Percentiles rank a stretch among this genome's conserved stretches.
Evolutionary conservation across 257 asterid genomes (phyloP).

Genomic region (Perilla frutescens): DNA sequence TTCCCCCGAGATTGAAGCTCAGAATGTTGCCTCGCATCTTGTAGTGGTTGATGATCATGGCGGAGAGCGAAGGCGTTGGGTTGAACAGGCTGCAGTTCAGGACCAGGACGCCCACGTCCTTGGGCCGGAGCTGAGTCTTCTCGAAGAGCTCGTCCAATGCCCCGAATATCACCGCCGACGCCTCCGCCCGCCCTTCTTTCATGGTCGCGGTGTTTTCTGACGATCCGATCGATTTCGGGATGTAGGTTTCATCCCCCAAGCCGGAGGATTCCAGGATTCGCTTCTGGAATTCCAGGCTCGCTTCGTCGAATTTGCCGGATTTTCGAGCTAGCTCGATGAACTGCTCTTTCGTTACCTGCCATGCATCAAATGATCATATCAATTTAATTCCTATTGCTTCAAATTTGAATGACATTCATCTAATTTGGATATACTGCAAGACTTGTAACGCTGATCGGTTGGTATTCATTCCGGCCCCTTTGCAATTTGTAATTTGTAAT

Average conservation of each 20-base stretch:
- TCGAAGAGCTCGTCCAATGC: slow-evolving; percentile 92
- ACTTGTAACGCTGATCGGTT: too few relatives aligned
- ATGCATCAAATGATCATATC: slow-evolving; percentile 2
- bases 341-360: slow-evolving; percentile 77
- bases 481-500: too few relatives aligned
- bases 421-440: too few relatives aligned
- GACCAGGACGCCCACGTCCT: slow-evolving; percentile 84
- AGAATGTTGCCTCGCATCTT: slow-evolving; percentile 90
- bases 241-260: slow-evolving; percentile 81
- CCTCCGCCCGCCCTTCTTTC: slow-evolving; percentile 95
- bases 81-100: slow-evolving; percentile 95
- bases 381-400: background rate
- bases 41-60: slow-evolving; percentile 92
- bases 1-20: slow-evolving; percentile 91
- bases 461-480: too few relatives aligned
- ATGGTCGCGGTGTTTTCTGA: slow-evolving; percentile 77
- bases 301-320: slow-evolving; percentile 75
- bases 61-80: slow-evolving; percentile 98
- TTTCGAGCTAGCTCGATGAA: slow-evolving; percentile 75
- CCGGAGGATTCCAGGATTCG: slow-evolving; percentile 82
- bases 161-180: slow-evolving; percentile 83
- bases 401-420: too few relatives aligned
- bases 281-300: slow-evolving; percentile 66
- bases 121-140: slow-evolving; percentile 64
- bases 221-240: slow-evolving; percentile 74